Evolutionary conservation across 2,329 filamentous ascomycete genomes (phyloP).

Genomic region (Fusarium bactridioides): DNA sequence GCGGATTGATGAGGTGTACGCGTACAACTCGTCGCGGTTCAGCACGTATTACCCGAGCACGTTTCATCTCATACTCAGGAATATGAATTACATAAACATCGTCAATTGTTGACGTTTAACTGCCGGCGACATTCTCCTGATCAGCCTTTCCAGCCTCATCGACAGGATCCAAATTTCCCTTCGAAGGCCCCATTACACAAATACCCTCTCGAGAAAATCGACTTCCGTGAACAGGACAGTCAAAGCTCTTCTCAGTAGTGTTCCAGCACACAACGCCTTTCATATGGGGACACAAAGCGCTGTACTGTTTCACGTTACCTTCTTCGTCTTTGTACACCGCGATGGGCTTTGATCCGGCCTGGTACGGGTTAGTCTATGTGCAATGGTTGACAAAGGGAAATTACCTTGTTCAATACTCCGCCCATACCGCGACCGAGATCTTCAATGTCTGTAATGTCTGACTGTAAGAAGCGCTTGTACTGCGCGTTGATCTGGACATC

Average conservation of each 20-base stretch:
- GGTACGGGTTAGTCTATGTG: too few relatives aligned
- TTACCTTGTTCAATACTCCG: slow-evolving; percentile 59
- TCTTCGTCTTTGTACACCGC: slow-evolving; percentile 65
- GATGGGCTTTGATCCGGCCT: slow-evolving; percentile 50
- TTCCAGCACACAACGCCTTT: slow-evolving; percentile 67
- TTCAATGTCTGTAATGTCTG: slow-evolving; percentile 65
- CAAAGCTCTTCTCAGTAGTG: slow-evolving; percentile 59
- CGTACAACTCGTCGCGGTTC: not conserved
- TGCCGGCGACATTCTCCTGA: slow-evolving; percentile 6
- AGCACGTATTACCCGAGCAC: not conserved
- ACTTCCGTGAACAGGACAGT: slow-evolving; percentile 60
- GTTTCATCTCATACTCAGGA: not conserved
- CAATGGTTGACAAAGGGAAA: too few relatives aligned
- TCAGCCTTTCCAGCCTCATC: slow-evolving; percentile 2
- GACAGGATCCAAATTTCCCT: slow-evolving; percentile 9
- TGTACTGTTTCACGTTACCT: slow-evolving; percentile 59
- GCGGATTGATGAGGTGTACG: slow-evolving; percentile 4
- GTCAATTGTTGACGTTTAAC: not conserved
- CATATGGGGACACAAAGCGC: slow-evolving; percentile 64
- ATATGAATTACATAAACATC: rapidly evolving
- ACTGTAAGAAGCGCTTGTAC: slow-evolving; percentile 62
- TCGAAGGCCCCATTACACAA: slow-evolving; percentile 26
- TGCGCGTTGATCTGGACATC: slow-evolving; percentile 64
- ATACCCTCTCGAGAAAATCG: slow-evolving; percentile 42
- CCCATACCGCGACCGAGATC: slow-evolving; percentile 59